Evolutionary conservation across 2,329 filamentous ascomycete genomes (phyloP).

Genomic region (Aspergillus tamarii): DNA sequence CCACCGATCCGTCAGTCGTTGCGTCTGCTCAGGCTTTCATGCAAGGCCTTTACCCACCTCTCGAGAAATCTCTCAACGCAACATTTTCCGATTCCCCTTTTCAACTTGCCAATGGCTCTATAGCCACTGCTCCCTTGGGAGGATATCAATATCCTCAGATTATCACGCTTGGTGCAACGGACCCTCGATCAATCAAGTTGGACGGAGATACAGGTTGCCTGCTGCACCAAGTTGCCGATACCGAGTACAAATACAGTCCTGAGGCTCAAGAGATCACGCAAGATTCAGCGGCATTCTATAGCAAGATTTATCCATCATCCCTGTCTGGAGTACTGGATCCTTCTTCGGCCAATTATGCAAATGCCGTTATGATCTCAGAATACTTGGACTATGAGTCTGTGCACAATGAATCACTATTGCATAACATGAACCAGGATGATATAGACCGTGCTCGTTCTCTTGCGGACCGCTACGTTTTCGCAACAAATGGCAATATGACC

Average conservation of each 20-base stretch:
- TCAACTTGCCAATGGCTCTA: constrained; percentile 53
- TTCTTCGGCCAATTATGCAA: constrained; percentile 50
- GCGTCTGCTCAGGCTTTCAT: constrained; percentile 64
- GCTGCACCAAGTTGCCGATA: constrained; percentile 37
- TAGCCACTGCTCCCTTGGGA: constrained; percentile 52
- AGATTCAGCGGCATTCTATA: constrained; percentile 50
- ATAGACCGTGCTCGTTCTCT: constrained; percentile 45
- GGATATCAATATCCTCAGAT: constrained; percentile 63
- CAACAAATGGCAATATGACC: constrained; percentile 50
- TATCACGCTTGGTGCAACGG: constrained; percentile 45
- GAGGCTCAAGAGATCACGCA: constrained; percentile 45
- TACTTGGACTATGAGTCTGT: constrained; percentile 58
- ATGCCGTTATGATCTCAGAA: constrained; percentile 59
- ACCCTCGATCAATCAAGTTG: constrained; percentile 56
- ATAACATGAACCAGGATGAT: constrained; percentile 34
- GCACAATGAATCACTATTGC: constrained; percentile 53
- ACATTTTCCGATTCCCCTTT: constrained; percentile 39
- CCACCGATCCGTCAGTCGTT: constrained; percentile 51
- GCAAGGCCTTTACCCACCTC: constrained; percentile 63
- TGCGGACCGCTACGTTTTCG: constrained; percentile 55
- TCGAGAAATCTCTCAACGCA: constrained; percentile 37
- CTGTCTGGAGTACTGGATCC: constrained; percentile 47
- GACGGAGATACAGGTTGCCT: constrained; percentile 53
- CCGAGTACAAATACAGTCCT: constrained; percentile 46
- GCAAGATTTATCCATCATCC: constrained; percentile 45